A percentile compares a stretch with the other conserved stretches of the same genome.
phyloP scores from a whole-genome alignment of 208 protist genomes.

The Leishmania tarentolae region DNA sequence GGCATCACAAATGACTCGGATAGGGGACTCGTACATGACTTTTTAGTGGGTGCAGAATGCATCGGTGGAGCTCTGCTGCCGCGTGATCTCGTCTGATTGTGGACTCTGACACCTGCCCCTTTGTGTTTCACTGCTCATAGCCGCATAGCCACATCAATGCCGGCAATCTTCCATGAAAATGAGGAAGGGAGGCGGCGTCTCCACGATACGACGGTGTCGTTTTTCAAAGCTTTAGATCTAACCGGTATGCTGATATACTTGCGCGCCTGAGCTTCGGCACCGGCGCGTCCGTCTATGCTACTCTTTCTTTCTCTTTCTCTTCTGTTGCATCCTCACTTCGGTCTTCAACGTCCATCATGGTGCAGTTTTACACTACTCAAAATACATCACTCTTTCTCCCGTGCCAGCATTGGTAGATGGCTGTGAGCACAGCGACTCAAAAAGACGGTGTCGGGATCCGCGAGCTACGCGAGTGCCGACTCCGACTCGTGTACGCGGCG shows the following conservation, averaged over 20 bases:
- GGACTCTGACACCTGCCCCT: neutral
- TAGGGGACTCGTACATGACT: neutral
- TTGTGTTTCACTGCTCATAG: neutral
- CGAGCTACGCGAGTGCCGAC: slow-evolving; percentile 10
- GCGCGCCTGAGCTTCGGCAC: neutral
- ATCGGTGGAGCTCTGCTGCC: neutral
- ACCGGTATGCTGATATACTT: neutral
- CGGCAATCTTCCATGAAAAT: neutral
- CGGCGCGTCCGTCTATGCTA: neutral
- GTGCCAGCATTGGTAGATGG: neutral
- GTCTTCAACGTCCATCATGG: neutral
- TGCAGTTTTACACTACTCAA: neutral
- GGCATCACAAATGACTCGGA: neutral
- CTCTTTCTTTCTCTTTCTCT: neutral
- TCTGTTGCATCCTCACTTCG: neutral
- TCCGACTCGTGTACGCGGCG: slow-evolving; percentile 30
- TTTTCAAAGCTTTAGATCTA: too few species aligned
- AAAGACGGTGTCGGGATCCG: slow-evolving; percentile 9
- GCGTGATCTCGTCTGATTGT: neutral
- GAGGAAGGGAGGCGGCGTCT: neutral
- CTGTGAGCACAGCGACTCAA: slow-evolving; percentile 1
- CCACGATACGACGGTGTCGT: neutral
- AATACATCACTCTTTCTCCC: neutral
- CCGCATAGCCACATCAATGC: neutral
- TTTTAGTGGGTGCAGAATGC: neutral